Base-by-base conservation (phyloP, 768 basidiomycete species). In the Phallus indusiatus region DNA sequence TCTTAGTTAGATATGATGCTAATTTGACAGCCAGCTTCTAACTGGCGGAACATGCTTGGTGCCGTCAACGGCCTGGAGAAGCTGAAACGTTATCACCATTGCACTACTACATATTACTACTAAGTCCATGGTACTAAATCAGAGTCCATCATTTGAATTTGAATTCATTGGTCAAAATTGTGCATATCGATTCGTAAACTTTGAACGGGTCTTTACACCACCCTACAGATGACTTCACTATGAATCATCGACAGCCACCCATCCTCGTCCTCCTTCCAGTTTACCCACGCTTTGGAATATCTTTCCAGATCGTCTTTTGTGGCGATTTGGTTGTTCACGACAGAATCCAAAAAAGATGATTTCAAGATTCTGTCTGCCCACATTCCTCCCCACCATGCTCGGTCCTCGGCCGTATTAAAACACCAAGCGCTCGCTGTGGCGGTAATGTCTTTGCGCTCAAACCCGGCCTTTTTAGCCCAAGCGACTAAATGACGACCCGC, bases 391-490 rank as follows among this genome's bases (percentile, higher is more conserved):
- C 71, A 77, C 72, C 72, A 77, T 10, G 63, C 64, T 0, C 70
- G 66, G 35, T 78, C 74, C 56, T 73, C 72, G 0, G 66, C 55
- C 0, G 68, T 70, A 54, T 67, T 70, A 62, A 62, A 76, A 64
- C 73, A 75, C 75, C 69, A 73, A 21, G 69, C 65, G 2, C 73
- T 70, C 0, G 65, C 69, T 9, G 66, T 67, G 51, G 67, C 58
- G 1, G 65, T 67, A 22, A 77, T 67, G 12, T 64, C 61, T 1
- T 55, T 59, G 4, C 67, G 54, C 8, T 63, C 51, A 36, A 74
- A 73, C 8, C 75, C 76, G 0, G 75, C 76, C 48, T 64, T 22
- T 36, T 70, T 64, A 20, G 73, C 74, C 72, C 72, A 76, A 18
- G 64, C 65, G 34, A 73, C 67, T 33, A 77, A 53, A 24, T 67